Evolutionary conservation across 139 green algal species (phyloP).

Genomic region (Pleodorina starrii): DNA sequence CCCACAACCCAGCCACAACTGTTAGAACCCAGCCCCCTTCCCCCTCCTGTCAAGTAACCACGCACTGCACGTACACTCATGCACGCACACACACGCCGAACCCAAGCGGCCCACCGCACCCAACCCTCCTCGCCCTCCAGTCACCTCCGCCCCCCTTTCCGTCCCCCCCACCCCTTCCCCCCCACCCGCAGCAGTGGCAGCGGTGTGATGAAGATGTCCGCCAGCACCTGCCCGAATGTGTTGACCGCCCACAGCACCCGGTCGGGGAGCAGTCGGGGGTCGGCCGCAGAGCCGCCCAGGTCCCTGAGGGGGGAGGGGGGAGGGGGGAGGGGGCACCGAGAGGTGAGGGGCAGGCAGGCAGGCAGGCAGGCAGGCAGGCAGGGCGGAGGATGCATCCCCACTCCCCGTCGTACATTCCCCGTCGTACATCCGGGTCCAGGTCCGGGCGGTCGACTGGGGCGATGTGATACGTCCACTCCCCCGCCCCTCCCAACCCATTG

Average conservation of each 20-base stretch:
- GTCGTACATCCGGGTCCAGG: too few species aligned
- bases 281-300: constrained; percentile 29
- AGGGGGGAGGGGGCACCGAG: not conserved
- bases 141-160: not conserved
- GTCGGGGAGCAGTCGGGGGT: constrained; percentile 55
- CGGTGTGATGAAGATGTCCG: constrained; percentile 83
- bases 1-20: too few species aligned
- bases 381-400: too few species aligned
- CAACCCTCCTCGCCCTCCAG: not conserved
- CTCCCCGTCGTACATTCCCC: too few species aligned
- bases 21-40: not conserved
- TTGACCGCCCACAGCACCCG: constrained; percentile 77
- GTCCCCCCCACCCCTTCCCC: too few species aligned
- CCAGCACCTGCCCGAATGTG: constrained; percentile 74
- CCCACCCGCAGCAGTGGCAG: constrained; percentile 72
- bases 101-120: not conserved
- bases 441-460: too few species aligned
- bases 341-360: not conserved
- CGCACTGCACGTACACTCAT: too few species aligned
- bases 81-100: too few species aligned
- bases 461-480: too few species aligned
- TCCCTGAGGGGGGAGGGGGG: constrained; percentile 31
- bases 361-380: too few species aligned
- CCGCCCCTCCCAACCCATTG: too few species aligned
- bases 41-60: too few species aligned